Percentiles rank a stretch among this genome's conserved stretches.
Conservation (phyloP, 139 green algal species). For the Mychonastes homosphaera region DNA sequence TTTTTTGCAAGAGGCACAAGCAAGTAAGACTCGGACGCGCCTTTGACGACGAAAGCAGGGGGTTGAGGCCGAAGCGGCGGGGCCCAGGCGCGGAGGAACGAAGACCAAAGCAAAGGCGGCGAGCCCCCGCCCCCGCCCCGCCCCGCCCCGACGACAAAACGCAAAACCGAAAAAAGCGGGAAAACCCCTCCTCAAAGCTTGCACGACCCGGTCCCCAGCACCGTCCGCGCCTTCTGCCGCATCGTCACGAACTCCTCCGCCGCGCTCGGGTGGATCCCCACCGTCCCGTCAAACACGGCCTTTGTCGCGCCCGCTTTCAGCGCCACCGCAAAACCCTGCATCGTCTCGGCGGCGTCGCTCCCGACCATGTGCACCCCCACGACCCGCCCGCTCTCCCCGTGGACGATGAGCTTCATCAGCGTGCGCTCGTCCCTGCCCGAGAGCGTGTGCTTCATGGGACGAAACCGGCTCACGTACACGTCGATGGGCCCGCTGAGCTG, state of each 20-base stretch:
- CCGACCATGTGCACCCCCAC: slow-evolving; percentile 91
- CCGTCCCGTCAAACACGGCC: slow-evolving; percentile 70
- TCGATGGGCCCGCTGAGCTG: slow-evolving; percentile 61
- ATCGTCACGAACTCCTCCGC: slow-evolving; percentile 95
- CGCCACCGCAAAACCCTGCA: slow-evolving; percentile 87
- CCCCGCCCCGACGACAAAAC: too few species aligned
- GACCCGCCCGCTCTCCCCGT: slow-evolving; percentile 59
- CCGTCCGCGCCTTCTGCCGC: slow-evolving; percentile 30
- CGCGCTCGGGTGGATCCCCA: slow-evolving; percentile 77
- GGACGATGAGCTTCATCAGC: slow-evolving; percentile 74
- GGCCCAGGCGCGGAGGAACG: too few species aligned
- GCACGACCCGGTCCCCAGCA: slow-evolving; percentile 18
- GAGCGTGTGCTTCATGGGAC: slow-evolving; percentile 85
- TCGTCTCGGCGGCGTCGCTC: slow-evolving; percentile 82
- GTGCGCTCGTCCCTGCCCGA: slow-evolving; percentile 62
- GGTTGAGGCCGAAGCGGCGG: too few species aligned
- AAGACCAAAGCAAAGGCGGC: too few species aligned
- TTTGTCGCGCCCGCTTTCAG: slow-evolving; percentile 84
- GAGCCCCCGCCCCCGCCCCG: too few species aligned
- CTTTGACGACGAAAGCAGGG: too few species aligned
- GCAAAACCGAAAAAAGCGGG: too few species aligned
- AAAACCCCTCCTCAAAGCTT: slow-evolving; percentile 18
- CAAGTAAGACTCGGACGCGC: too few species aligned
- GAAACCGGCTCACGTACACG: slow-evolving; percentile 62
- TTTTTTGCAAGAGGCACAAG: too few species aligned